phyloP scores from a whole-genome alignment of 306 rosid genomes.

The Hippophae gyantsensis region DNA sequence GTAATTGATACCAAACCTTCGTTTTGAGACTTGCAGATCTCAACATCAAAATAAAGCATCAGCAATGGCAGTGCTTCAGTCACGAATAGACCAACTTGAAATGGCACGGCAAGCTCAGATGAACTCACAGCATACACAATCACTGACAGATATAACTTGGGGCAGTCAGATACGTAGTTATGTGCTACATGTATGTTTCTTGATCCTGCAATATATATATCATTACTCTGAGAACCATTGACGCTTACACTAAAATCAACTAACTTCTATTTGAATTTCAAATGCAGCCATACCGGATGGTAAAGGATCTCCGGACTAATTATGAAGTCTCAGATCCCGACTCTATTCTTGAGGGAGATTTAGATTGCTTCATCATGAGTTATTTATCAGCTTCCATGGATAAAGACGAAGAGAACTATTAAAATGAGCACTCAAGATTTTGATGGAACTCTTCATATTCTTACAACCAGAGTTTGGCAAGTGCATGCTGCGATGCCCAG shows the following conservation, averaged over 20 bases:
- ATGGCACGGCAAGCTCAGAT: constrained; percentile 83
- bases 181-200: constrained; percentile 71
- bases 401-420: constrained; percentile 30
- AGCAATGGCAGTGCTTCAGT: constrained; percentile 90
- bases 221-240: not conserved
- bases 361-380: constrained; percentile 75
- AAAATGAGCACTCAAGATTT: no score
- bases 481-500: no score
- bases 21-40: constrained; percentile 42
- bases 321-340: constrained; percentile 90
- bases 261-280: constrained; percentile 15
- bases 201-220: constrained; percentile 8
- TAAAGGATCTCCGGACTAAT: constrained; percentile 85
- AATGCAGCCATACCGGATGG: constrained; percentile 92
- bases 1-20: not conserved
- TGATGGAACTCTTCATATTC: no score
- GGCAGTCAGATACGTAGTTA: constrained; percentile 94
- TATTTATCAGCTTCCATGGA: constrained; percentile 77
- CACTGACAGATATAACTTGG: constrained; percentile 93
- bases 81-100: constrained; percentile 84
- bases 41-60: constrained; percentile 91
- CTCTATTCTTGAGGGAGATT: constrained; percentile 84
- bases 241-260: not conserved
- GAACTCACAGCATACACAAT: constrained; percentile 74
- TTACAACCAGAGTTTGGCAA: no score